Evolutionary conservation across 2,329 filamentous ascomycete species (phyloP), one percentile per base, ranked within the genome.

Genomic region (Gaeumannomyces sp.): DNA sequence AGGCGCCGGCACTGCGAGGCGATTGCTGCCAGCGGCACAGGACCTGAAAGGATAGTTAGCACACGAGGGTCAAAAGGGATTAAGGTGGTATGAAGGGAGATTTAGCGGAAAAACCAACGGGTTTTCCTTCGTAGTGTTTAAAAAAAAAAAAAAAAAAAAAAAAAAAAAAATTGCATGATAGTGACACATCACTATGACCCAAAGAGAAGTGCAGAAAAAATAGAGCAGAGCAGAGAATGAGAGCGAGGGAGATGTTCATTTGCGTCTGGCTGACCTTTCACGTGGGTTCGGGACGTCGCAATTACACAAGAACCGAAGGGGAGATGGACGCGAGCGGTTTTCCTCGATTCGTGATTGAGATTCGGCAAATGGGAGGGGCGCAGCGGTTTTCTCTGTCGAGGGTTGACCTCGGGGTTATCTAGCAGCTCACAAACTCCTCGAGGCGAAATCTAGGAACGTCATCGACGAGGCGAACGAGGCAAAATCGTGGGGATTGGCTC

Each of bases 161-260:
- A 33, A 33, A 11, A 35, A 35, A 13, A 35, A 35, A 35, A 14
- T 35, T 11, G 13, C 1, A 45, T 19, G 38, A 45, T 19, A 45
- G 16, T 19, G 14, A 19, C 38, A 45, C 6, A 19, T 19, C 14
- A 45, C 14, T 45, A 4, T 19, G 38, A 29, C 6, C 14, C 14
- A 45, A 16, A 19, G 4, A 16, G 19, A 4, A 45, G 13, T 35
- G 11, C 33, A 35, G 19, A 19, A 13, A 45, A 19, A 3, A 45
- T 4, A 38, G n/a, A 16, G 13, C 35, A 38, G 8, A 62, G 8
- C 6, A 62, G 33, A 65, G 38, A 60, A 58, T 60, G 63, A 63
- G 61, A 62, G 61, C 16, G 35, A 50, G 22, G 5, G n/a, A n/a
- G 45, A 53, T n/a, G 45, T 25, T 25, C 22, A n/a, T n/a, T 25